Evolutionary conservation across 2,329 filamentous ascomycete species (phyloP).

Genomic region (Xylariaceae sp.): DNA sequence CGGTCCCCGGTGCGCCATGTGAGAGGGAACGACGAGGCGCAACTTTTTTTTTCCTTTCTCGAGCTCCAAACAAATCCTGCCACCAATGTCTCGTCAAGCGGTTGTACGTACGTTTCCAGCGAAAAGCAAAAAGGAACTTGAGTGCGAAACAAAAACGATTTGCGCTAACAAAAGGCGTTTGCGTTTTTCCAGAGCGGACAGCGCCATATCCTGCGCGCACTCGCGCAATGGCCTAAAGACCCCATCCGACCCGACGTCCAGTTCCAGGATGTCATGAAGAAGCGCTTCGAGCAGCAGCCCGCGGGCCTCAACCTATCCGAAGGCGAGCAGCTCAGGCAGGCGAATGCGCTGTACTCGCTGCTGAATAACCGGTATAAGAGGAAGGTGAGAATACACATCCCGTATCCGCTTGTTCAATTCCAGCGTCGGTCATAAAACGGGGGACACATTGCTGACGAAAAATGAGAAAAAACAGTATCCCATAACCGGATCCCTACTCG

Average conservation of each 20-base stretch:
- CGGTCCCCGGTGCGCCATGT: neutral
- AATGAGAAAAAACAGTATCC: conserved; percentile 35
- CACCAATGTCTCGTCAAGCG: conserved; percentile 23
- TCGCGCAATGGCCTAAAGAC: conserved; percentile 59
- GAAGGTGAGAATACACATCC: conserved; percentile 40
- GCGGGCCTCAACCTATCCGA: conserved; percentile 32
- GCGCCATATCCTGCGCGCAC: conserved; percentile 44
- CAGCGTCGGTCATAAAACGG: neutral
- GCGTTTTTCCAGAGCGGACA: conserved; percentile 39
- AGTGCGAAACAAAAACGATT: neutral
- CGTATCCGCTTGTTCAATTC: too few relatives aligned
- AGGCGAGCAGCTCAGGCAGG: conserved; percentile 48
- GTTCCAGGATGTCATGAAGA: conserved; percentile 51
- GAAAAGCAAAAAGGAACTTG: conserved; percentile 10
- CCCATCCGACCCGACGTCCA: conserved; percentile 57
- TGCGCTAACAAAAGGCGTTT: conserved; percentile 1
- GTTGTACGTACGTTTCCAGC: conserved; percentile 21
- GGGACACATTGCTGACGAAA: conserved; percentile 6
- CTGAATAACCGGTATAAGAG: conserved; percentile 54
- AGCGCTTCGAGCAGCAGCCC: conserved; percentile 36
- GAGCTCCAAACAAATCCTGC: neutral
- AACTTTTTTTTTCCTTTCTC: neutral
- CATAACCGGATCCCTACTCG: conserved; percentile 45
- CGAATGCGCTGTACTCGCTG: conserved; percentile 54
- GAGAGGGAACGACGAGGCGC: neutral